phyloP scores from a whole-genome alignment of 495 filamentous ascomycete genomes.

The Trichoderma reesei region DNA sequence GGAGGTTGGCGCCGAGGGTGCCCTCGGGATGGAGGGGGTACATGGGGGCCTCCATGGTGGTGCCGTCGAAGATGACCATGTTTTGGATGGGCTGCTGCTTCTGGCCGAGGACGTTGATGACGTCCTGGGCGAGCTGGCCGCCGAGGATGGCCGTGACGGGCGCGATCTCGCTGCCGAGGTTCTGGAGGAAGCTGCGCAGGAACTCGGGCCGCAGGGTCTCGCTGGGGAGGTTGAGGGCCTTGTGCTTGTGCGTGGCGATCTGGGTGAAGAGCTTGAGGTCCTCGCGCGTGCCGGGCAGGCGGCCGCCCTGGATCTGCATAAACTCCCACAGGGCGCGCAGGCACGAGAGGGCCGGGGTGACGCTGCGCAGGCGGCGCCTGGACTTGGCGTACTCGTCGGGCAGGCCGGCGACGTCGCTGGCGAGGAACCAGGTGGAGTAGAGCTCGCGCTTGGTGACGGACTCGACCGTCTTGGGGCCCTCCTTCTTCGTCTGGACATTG shows the following conservation, averaged over 20 bases:
- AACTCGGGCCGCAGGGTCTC: slow-evolving; percentile 69
- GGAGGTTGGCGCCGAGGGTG: slow-evolving; percentile 30
- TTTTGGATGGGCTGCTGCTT: slow-evolving; percentile 94
- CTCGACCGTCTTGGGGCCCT: slow-evolving; percentile 64
- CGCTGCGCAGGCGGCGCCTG: slow-evolving; percentile 57
- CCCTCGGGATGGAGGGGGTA: slow-evolving; percentile 70
- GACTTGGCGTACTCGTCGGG: slow-evolving; percentile 57
- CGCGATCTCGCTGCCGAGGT: slow-evolving; percentile 68
- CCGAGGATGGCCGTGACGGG: slow-evolving; percentile 86
- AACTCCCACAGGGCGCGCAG: slow-evolving; percentile 80
- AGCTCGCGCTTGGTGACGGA: slow-evolving; percentile 85
- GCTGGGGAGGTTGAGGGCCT: slow-evolving; percentile 63
- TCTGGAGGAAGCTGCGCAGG: slow-evolving; percentile 73
- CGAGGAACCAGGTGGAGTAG: slow-evolving; percentile 73
- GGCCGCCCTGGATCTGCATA: slow-evolving; percentile 39
- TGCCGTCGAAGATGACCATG: slow-evolving; percentile 83
- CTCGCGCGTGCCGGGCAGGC: slow-evolving; percentile 42
- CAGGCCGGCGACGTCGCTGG: slow-evolving; percentile 61
- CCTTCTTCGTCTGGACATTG: slow-evolving; percentile 58
- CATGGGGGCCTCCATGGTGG: slow-evolving; percentile 62
- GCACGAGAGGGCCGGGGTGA: slow-evolving; percentile 72
- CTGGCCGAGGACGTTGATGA: slow-evolving; percentile 87
- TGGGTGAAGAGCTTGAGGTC: slow-evolving; percentile 65
- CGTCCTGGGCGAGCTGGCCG: slow-evolving; percentile 85
- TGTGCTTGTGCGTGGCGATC: slow-evolving; percentile 64